These are phyloP conservation scores for Mycena belliarum DNA, from an alignment of 768 basidiomycete species.

Conservation along the genomic window DNA sequence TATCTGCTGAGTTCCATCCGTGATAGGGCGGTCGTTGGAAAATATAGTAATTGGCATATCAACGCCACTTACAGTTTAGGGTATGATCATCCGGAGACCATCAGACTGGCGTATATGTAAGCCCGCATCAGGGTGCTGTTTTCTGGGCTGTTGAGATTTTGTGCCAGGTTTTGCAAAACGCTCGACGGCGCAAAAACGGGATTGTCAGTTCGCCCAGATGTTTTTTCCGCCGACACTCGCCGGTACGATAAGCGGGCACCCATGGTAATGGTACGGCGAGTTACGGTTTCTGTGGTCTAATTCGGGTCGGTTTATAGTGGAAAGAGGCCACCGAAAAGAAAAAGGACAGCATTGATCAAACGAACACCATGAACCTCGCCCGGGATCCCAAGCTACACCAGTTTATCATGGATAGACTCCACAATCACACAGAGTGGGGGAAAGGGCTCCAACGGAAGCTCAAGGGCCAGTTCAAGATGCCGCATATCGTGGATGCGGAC, in stretches of 20 bases:
- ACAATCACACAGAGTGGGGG: conserved; percentile 28
- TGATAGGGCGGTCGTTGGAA: conserved; percentile 36
- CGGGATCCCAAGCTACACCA: conserved; percentile 14
- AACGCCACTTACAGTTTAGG: conserved; percentile 37
- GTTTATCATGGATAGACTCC: conserved; percentile 50
- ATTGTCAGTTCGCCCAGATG: conserved; percentile 30
- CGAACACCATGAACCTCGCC: conserved; percentile 28
- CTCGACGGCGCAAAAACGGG: conserved; percentile 53
- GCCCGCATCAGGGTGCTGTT: conserved; percentile 1
- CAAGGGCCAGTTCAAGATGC: conserved; percentile 27
- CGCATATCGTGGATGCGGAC: conserved; percentile 28
- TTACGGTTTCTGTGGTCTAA: neutral
- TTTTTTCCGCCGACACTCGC: conserved; percentile 26
- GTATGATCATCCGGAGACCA: conserved; percentile 35
- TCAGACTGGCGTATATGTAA: conserved; percentile 44
- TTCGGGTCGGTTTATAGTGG: conserved; percentile 24
- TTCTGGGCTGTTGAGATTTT: neutral
- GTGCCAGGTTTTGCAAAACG: conserved; percentile 40
- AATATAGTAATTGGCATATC: conserved; percentile 42
- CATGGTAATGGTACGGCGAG: neutral
- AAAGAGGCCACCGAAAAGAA: conserved; percentile 32
- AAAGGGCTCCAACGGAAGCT: conserved; percentile 23
- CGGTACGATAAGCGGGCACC: conserved; percentile 29
- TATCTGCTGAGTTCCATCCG: conserved; percentile 39
- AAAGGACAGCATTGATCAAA: conserved; percentile 1